These are phyloP conservation scores for Ophiognomonia clavigignenti-juglandacearum DNA, from an alignment of 2,329 filamentous ascomycete genomes.

Conservation along the genomic window DNA sequence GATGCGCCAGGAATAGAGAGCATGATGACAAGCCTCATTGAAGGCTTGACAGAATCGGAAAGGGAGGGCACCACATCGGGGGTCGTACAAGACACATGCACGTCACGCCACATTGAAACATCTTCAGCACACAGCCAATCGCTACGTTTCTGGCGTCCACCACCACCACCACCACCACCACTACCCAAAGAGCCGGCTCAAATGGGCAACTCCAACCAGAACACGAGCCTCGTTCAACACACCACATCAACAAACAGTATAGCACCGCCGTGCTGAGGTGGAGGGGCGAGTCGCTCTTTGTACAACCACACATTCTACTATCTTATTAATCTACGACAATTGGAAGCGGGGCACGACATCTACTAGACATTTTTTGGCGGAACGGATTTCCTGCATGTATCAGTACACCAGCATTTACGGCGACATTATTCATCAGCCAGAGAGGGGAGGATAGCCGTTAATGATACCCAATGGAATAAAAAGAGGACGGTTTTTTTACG, in stretches of 20 bases:
- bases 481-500: neutral
- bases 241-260: too few species aligned
- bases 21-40: too few species aligned
- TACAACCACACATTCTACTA: slow-evolving; percentile 15
- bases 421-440: slow-evolving; percentile 9
- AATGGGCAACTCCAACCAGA: too few species aligned
- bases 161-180: neutral
- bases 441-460: slow-evolving; percentile 15
- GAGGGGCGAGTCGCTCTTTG: too few species aligned
- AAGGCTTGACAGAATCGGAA: too few species aligned
- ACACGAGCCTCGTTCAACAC: too few species aligned
- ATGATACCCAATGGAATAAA: slow-evolving; percentile 16
- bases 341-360: slow-evolving; percentile 4
- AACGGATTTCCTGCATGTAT: slow-evolving; percentile 9
- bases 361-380: slow-evolving; percentile 2
- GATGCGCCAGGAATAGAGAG: too few species aligned
- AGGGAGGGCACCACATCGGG: neutral
- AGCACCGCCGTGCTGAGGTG: too few species aligned
- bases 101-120: slow-evolving; percentile 1
- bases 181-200: slow-evolving; percentile 13
- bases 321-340: slow-evolving; percentile 10
- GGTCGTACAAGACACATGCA: neutral
- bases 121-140: too few species aligned
- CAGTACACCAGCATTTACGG: slow-evolving; percentile 16
- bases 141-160: too few species aligned